Evolutionary conservation across 768 basidiomycete species (phyloP).

Genomic region (Trametes sanguinea): DNA sequence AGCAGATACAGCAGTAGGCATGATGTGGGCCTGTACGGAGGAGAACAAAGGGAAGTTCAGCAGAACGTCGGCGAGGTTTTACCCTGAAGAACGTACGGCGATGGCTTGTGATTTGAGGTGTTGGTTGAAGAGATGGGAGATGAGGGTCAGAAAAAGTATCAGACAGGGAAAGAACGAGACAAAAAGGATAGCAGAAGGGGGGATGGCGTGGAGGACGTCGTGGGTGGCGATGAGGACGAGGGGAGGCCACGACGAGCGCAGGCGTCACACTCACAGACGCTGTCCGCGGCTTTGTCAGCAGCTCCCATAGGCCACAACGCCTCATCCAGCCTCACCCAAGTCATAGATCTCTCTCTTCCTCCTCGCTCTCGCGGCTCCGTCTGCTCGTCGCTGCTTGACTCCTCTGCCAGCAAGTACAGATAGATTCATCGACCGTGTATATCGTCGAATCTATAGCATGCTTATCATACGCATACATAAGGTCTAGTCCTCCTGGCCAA

Average conservation of each 20-base stretch:
- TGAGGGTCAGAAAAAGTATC: background rate
- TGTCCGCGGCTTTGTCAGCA: constrained; percentile 22
- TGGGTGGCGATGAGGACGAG: constrained; percentile 21
- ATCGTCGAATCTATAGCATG: no score
- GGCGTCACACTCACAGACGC: constrained; percentile 13
- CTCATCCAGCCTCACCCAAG: constrained; percentile 1
- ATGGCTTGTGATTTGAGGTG: background rate
- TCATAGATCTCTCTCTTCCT: background rate
- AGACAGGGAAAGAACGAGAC: background rate
- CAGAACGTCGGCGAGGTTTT: constrained; percentile 2
- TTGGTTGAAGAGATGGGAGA: background rate
- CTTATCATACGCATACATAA: background rate
- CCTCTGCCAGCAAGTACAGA: no score
- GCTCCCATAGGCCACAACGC: constrained; percentile 10
- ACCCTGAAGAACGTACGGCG: constrained; percentile 1
- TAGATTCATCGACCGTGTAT: no score
- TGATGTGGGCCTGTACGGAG: constrained; percentile 9
- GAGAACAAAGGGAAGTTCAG: constrained; percentile 3
- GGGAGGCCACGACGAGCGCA: constrained; percentile 19
- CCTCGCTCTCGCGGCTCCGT: no score
- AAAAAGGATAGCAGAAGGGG: constrained; percentile 4
- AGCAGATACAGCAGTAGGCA: constrained; percentile 22
- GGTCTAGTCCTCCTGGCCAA: background rate
- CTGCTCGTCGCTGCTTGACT: no score
- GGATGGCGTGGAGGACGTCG: constrained; percentile 17